Conservation (phyloP, 768 basidiomycete species). For the Tremella mesenterica region DNA sequence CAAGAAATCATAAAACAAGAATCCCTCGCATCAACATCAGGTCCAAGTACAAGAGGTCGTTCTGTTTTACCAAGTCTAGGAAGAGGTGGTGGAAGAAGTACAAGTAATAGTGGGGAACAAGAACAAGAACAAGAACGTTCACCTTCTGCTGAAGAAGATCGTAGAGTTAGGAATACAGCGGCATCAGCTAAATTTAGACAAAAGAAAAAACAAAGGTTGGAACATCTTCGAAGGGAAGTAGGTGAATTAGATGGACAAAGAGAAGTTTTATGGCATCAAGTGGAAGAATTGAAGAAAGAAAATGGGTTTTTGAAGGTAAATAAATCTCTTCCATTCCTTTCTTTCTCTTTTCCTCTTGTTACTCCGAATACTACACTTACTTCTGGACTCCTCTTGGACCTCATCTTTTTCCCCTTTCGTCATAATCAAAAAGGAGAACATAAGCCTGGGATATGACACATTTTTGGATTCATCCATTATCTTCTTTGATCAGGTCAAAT, state of each 20-base stretch:
- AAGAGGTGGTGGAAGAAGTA: too few species aligned
- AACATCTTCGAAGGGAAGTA: slow-evolving; percentile 10
- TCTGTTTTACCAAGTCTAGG: too few species aligned
- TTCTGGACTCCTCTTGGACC: neutral
- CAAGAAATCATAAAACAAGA: too few species aligned
- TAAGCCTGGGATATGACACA: too few species aligned
- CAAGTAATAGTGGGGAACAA: too few species aligned
- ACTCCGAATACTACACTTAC: neutral
- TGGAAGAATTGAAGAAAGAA: slow-evolving; percentile 14
- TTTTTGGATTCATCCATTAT: too few species aligned
- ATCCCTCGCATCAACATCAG: too few species aligned
- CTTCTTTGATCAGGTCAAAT: too few species aligned
- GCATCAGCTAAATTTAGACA: slow-evolving; percentile 22
- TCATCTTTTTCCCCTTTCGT: neutral
- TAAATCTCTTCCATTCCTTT: neutral
- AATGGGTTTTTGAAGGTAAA: slow-evolving; percentile 23
- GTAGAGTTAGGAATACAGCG: slow-evolving; percentile 8
- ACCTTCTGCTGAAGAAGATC: neutral
- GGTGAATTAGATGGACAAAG: slow-evolving; percentile 15
- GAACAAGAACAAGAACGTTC: too few species aligned
- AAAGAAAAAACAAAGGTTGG: slow-evolving; percentile 16
- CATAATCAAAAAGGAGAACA: too few species aligned
- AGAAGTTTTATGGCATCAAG: slow-evolving; percentile 9
- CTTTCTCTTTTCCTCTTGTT: neutral
- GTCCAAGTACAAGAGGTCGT: too few species aligned